A percentile compares a stretch with the other conserved stretches of the same genome.
Evolutionary conservation across 1,139 yeast species (phyloP).

Genomic region (Debaryomyces sp.): DNA sequence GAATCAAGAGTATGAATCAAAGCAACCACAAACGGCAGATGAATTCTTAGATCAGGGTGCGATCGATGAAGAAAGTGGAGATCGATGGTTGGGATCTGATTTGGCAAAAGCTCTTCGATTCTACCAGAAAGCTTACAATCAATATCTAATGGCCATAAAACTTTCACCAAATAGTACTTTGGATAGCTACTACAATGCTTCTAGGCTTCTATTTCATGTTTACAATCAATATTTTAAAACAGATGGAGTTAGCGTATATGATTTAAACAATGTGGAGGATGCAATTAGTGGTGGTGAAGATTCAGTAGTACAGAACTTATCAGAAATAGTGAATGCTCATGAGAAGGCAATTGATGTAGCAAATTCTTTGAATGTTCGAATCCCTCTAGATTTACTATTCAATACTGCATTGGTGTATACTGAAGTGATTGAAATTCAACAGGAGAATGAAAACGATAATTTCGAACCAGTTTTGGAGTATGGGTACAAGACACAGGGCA

Average conservation of each 20-base stretch:
- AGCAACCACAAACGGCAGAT: slow-evolving; percentile 38
- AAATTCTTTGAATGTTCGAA: slow-evolving; percentile 9
- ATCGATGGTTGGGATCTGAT: slow-evolving; percentile 60
- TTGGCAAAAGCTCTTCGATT: slow-evolving; percentile 54
- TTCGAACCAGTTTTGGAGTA: slow-evolving; percentile 20
- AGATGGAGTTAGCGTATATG: slow-evolving; percentile 44
- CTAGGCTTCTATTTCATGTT: slow-evolving; percentile 52
- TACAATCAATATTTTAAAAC: slow-evolving; percentile 45
- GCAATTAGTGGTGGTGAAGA: slow-evolving; percentile 32
- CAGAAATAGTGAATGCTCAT: slow-evolving; percentile 38
- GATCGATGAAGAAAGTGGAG: slow-evolving; percentile 57
- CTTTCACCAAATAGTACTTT: slow-evolving; percentile 15
- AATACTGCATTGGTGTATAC: slow-evolving; percentile 51
- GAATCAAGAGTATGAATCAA: not conserved
- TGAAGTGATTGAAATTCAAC: slow-evolving; percentile 46
- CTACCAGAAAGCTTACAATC: slow-evolving; percentile 49
- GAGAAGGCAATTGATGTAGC: slow-evolving; percentile 35
- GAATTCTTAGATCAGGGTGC: slow-evolving; percentile 53
- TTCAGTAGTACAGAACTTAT: slow-evolving; percentile 44
- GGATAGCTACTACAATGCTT: slow-evolving; percentile 52
- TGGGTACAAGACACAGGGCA: slow-evolving; percentile 20
- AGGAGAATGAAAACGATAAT: slow-evolving; percentile 17
- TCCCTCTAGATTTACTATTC: slow-evolving; percentile 45
- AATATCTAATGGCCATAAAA: slow-evolving; percentile 35
- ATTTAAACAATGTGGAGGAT: slow-evolving; percentile 43